Evolutionary conservation across 2,329 filamentous ascomycete species (phyloP).

Genomic region (Ascosphaera apis): DNA sequence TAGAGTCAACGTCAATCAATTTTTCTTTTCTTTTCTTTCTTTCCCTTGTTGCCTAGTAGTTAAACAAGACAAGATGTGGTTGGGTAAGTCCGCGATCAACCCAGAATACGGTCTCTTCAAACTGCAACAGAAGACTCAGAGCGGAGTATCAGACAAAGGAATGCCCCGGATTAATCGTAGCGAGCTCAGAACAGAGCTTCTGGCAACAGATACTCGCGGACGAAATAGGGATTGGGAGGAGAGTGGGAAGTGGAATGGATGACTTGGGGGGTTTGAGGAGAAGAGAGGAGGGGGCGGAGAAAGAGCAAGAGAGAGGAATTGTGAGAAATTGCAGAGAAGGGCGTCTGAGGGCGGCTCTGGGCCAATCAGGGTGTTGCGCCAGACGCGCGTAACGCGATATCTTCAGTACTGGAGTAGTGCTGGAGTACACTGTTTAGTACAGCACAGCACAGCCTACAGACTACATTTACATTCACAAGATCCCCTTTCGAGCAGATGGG

Average conservation of each 20-base stretch:
- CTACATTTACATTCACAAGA: too few species aligned
- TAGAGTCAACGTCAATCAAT: too few species aligned
- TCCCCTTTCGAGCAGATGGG: too few species aligned
- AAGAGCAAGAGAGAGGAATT: constrained; percentile 3
- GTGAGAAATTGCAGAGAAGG: neutral
- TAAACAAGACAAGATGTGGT: neutral
- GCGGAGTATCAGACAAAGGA: constrained; percentile 6
- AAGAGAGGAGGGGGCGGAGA: constrained; percentile 1
- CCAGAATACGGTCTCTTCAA: neutral
- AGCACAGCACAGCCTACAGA: too few species aligned
- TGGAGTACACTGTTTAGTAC: too few species aligned
- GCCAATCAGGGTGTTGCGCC: neutral
- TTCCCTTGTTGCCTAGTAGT: constrained; percentile 27
- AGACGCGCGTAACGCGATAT: neutral
- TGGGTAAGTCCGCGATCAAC: neutral
- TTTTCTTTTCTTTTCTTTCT: too few species aligned
- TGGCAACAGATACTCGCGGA: neutral
- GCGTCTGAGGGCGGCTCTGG: neutral
- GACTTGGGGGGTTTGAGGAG: constrained; percentile 1
- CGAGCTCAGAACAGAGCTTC: too few species aligned
- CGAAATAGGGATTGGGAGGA: constrained; percentile 6
- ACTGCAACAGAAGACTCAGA: neutral
- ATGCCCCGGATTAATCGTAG: constrained; percentile 2
- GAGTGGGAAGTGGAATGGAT: constrained; percentile 4
- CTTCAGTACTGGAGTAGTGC: neutral